These are phyloP conservation scores for Nepenthes alata DNA, from an alignment of 179 eudicot genomes.

Conservation along the genomic window DNA sequence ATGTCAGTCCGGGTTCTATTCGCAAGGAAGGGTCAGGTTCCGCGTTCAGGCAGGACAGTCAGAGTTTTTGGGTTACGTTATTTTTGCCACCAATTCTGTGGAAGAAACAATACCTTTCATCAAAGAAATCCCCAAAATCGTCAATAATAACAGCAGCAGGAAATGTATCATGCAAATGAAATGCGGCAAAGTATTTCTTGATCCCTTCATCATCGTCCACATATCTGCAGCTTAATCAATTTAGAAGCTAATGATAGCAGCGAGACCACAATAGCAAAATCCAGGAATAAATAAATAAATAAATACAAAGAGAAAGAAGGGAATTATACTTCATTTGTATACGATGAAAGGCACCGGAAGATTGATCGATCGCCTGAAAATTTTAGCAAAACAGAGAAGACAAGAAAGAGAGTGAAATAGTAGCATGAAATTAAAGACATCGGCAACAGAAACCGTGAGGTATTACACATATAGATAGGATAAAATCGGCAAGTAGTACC, in stretches of 20 bases:
- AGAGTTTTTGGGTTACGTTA: not conserved
- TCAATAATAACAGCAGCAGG: slow-evolving; percentile 59
- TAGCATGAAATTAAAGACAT: too few relatives aligned
- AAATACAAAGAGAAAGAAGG: not conserved
- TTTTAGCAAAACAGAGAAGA: not conserved
- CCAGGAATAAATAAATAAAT: not conserved
- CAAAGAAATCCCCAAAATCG: slow-evolving; percentile 55
- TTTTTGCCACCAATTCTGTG: not conserved
- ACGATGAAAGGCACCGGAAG: slow-evolving; percentile 22
- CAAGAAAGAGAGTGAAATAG: not conserved
- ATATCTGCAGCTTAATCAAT: slow-evolving; percentile 27
- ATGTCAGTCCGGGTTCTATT: too few relatives aligned
- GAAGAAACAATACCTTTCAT: slow-evolving; percentile 36
- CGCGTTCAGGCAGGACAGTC: not conserved
- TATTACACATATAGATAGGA: too few relatives aligned
- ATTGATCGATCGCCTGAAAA: slow-evolving; percentile 46
- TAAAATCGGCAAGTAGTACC: slow-evolving; percentile 7
- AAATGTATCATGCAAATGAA: slow-evolving; percentile 36
- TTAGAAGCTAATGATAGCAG: not conserved
- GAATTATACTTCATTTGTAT: slow-evolving; percentile 42
- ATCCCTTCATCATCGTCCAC: slow-evolving; percentile 57
- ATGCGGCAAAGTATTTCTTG: slow-evolving; percentile 57
- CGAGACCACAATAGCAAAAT: too few relatives aligned
- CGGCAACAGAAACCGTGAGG: too few relatives aligned
- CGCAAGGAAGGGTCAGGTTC: too few relatives aligned